Percentiles rank a stretch among this genome's conserved stretches.
Evolutionary conservation across 306 rosid genomes (phyloP).

Genomic region (Delonix regia): DNA sequence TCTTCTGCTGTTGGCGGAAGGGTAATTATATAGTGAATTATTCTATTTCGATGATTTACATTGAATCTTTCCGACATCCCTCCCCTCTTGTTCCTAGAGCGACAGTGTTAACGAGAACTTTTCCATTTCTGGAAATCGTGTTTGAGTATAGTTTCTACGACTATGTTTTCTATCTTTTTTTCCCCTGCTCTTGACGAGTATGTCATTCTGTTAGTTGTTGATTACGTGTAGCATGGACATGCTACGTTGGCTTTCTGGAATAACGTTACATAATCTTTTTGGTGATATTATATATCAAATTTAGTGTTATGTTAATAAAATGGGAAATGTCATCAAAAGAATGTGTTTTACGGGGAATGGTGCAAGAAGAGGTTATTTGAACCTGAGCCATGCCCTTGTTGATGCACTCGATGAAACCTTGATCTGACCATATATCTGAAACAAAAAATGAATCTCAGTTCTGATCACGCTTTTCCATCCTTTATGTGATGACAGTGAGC

Average conservation of each 20-base stretch:
- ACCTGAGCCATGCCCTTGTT: background rate
- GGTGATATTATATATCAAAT: background rate
- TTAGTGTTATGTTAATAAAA: background rate
- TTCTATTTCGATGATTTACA: background rate
- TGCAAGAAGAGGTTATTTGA: constrained; percentile 1
- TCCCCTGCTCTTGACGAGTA: background rate
- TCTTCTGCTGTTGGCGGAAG: no score
- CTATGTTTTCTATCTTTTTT: background rate
- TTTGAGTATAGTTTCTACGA: background rate
- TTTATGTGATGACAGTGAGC: constrained; percentile 60
- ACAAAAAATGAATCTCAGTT: background rate
- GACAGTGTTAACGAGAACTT: background rate
- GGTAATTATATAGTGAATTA: background rate
- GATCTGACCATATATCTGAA: background rate
- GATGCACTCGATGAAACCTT: background rate
- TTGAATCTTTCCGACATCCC: background rate
- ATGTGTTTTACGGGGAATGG: background rate
- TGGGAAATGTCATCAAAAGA: constrained; percentile 12
- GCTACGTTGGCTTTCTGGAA: background rate
- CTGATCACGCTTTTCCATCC: background rate
- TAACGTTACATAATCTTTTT: constrained; percentile 8
- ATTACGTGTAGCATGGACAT: background rate
- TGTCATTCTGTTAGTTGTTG: background rate
- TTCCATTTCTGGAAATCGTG: constrained; percentile 2
- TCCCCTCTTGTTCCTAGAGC: background rate